A percentile compares a stretch with the other conserved stretches of the same genome.
Conservation (phyloP, 1,284 basidiomycete genomes). For the Somion occarium region DNA sequence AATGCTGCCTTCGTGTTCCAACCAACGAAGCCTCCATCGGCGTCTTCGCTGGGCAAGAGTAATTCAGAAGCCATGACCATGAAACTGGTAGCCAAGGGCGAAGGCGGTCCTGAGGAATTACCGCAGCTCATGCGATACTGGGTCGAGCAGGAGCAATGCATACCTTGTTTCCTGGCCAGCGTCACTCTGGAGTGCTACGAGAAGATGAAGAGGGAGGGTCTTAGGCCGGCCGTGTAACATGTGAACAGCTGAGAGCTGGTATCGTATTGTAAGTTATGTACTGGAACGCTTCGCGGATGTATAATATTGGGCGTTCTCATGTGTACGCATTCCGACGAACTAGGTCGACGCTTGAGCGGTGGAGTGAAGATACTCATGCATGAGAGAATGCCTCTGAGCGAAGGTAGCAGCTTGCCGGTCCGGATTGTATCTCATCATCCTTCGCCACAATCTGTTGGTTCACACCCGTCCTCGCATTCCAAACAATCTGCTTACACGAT, state of each 20-base stretch:
- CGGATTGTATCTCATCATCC: too few relatives aligned
- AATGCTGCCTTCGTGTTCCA: slow-evolving; percentile 69
- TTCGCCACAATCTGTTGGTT: background rate
- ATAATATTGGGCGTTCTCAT: background rate
- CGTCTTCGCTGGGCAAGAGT: background rate
- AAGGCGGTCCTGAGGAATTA: slow-evolving; percentile 64
- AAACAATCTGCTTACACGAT: background rate
- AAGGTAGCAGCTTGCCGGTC: background rate
- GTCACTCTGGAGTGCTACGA: slow-evolving; percentile 75
- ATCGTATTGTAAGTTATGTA: background rate
- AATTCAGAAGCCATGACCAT: slow-evolving; percentile 43
- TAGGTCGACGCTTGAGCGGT: background rate
- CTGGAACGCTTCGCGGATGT: background rate
- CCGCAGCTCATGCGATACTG: slow-evolving; percentile 66
- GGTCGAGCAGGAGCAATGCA: slow-evolving; percentile 68
- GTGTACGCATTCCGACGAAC: background rate
- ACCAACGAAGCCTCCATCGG: slow-evolving; percentile 30
- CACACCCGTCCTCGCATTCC: background rate
- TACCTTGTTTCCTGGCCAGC: slow-evolving; percentile 72
- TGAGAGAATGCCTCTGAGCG: background rate
- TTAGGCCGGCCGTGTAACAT: too few relatives aligned
- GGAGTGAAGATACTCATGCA: background rate
- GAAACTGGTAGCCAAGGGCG: slow-evolving; percentile 67
- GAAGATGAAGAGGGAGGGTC: slow-evolving; percentile 22
- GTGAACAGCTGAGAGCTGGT: background rate